Base-by-base conservation (phyloP, 1,284 basidiomycete species). In the Ceratobasidium sp. region DNA sequence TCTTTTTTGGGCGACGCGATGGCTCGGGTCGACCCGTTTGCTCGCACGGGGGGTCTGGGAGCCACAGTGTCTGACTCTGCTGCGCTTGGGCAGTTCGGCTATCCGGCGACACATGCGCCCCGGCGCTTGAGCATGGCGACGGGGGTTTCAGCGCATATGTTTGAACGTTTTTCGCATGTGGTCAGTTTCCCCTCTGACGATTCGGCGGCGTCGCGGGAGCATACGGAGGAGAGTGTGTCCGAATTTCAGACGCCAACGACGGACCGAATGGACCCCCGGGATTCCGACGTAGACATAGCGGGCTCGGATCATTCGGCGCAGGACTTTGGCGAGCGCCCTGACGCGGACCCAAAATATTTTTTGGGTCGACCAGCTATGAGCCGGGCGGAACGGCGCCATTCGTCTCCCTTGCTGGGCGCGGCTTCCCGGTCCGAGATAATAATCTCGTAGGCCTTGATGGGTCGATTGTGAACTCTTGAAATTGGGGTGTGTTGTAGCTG, bases 1-100 rank as follows among this genome's bases (percentile, higher is more conserved):
- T 69, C 66, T 24, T 69, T 69, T 27, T 58, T 69, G 14, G 66
- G 66, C 11, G 66, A 69, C 41, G 34, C 53, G 24, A 51, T 68
- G 48, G 22, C 31, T 7, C 64, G 64, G 4, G 54, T 58, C 22
- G 66, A 69, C 48, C 66, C 66, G 39, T 69, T 69, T 48, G 66
- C 66, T 31, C 66, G 66, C 29, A 4, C 66, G 19, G 53, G n/a
- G 3, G 66, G 66, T 14, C 22, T 58, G 31, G 66, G 53, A 7
- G 66, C 66, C 16, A 56, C 37, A 13, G 39, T 69, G 62, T 27
- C 62, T n/a, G 16, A 13, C 22, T 41, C 41, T 14, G 19, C 29
- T 22, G 39, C 62, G 4, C 11, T 31, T 19, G 58, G 24, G n/a
- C 46, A 46, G 43, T 11, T 43, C n/a, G 46, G 43, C 24, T 31